These are phyloP conservation scores for Trichoderma oligosporum DNA, from an alignment of 2,329 filamentous ascomycete genomes.

Conservation along the genomic window DNA sequence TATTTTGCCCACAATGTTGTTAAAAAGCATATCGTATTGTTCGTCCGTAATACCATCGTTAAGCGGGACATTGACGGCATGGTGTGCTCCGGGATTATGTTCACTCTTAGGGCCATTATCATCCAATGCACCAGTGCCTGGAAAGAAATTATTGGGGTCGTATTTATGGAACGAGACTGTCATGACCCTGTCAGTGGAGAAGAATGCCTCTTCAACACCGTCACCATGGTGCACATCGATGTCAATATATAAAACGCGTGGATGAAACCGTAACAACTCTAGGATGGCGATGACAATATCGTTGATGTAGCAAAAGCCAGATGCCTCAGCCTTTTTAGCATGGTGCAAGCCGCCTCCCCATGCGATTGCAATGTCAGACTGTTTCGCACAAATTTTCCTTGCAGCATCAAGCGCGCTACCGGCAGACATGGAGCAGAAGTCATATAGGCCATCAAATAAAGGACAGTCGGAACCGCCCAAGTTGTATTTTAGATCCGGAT, in stretches of 20 bases:
- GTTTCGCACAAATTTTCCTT: constrained; percentile 76
- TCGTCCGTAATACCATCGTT: constrained; percentile 88
- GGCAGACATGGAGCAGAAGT: constrained; percentile 91
- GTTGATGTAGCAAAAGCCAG: constrained; percentile 98
- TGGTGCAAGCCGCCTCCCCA: constrained; percentile 97
- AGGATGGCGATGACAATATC: constrained; percentile 94
- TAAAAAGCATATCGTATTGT: constrained; percentile 83
- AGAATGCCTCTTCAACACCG: constrained; percentile 87
- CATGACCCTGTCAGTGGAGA: constrained; percentile 83
- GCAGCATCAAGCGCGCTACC: constrained; percentile 89
- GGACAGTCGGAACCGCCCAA: constrained; percentile 90
- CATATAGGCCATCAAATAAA: constrained; percentile 90
- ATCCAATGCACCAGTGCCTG: constrained; percentile 81
- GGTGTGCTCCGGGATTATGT: constrained; percentile 81
- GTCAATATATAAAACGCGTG: constrained; percentile 89
- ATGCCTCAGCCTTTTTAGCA: constrained; percentile 89
- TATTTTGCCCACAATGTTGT: constrained; percentile 71
- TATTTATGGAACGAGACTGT: constrained; percentile 97
- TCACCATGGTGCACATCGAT: constrained; percentile 92
- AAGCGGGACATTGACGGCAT: constrained; percentile 85
- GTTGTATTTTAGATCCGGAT: constrained; percentile 71
- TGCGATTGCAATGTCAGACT: constrained; percentile 94
- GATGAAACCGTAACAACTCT: constrained; percentile 75
- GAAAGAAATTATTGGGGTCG: constrained; percentile 79
- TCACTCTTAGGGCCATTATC: constrained; percentile 81